A percentile compares a stretch with the other conserved stretches of the same genome.
Conservation (phyloP, 1,284 basidiomycete species). For the Sanguinoderma infundibulare region DNA sequence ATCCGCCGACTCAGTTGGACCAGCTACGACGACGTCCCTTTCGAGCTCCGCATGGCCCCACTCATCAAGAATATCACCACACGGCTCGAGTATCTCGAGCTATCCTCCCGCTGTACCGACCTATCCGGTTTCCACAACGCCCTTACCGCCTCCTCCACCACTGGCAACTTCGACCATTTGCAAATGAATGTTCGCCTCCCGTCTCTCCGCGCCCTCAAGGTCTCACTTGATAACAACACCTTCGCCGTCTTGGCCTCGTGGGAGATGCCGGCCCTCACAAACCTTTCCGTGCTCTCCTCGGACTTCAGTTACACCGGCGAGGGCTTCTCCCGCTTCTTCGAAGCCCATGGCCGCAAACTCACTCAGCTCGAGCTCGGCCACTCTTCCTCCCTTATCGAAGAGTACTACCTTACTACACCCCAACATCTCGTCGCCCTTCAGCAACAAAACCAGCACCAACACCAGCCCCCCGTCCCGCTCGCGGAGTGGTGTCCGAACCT, state of each 20-base stretch:
- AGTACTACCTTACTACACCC: constrained; percentile 59
- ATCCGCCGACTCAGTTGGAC: constrained; percentile 70
- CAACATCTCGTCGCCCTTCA: constrained; percentile 36
- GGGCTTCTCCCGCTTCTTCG: constrained; percentile 69
- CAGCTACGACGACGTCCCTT: constrained; percentile 67
- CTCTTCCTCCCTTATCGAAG: constrained; percentile 64
- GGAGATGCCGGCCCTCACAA: constrained; percentile 61
- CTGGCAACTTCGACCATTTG: constrained; percentile 29
- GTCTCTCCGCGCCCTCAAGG: constrained; percentile 64
- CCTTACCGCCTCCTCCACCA: constrained; percentile 19
- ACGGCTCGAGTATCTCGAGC: constrained; percentile 61
- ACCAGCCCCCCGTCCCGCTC: constrained; percentile 46
- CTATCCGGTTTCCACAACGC: constrained; percentile 31
- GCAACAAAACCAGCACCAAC: constrained; percentile 24
- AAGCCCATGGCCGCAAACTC: constrained; percentile 62
- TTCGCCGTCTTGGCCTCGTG: constrained; percentile 64
- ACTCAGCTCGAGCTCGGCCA: constrained; percentile 73
- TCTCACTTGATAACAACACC: constrained; percentile 70
- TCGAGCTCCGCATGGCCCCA: constrained; percentile 60
- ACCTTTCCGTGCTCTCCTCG: constrained; percentile 67
- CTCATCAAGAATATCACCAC: constrained; percentile 53
- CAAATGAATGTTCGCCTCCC: constrained; percentile 48
- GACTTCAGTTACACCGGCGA: constrained; percentile 67
- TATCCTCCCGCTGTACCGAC: constrained; percentile 46
- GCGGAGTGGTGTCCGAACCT: constrained; percentile 69